Conservation (phyloP, 805 yeast genomes). For the Saturnispora zaruensis region DNA sequence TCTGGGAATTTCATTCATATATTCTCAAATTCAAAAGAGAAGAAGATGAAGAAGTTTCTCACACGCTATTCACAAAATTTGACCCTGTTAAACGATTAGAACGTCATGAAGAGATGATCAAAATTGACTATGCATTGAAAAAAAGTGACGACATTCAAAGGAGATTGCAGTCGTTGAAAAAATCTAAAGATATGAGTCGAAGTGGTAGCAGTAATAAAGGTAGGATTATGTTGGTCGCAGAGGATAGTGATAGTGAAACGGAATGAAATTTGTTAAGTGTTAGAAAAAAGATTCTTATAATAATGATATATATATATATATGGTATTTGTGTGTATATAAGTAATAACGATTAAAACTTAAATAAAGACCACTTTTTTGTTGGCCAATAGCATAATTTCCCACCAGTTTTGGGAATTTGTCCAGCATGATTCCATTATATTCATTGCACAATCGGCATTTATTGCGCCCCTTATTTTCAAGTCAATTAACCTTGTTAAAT, state of each 20-base stretch:
- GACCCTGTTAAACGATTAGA: slow-evolving; percentile 66
- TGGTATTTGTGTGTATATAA: background rate
- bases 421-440: slow-evolving; percentile 48
- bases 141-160: slow-evolving; percentile 60
- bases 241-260: slow-evolving; percentile 11
- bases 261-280: background rate
- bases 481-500: slow-evolving; percentile 31
- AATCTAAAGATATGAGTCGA: slow-evolving; percentile 10
- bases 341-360: slow-evolving; percentile 17
- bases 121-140: slow-evolving; percentile 60
- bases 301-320: background rate
- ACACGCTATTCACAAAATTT: slow-evolving; percentile 39
- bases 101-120: slow-evolving; percentile 70
- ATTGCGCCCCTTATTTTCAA: slow-evolving; percentile 37
- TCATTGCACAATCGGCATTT: slow-evolving; percentile 23
- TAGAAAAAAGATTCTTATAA: background rate
- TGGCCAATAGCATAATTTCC: slow-evolving; percentile 34
- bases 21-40: slow-evolving; percentile 53
- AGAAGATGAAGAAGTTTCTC: slow-evolving; percentile 12
- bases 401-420: slow-evolving; percentile 44
- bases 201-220: slow-evolving; percentile 8
- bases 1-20: slow-evolving; percentile 86
- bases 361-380: slow-evolving; percentile 38
- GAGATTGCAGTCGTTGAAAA: slow-evolving; percentile 52
- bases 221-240: slow-evolving; percentile 21